A percentile compares a stretch with the other conserved stretches of the same genome.
These are phyloP conservation scores for Athelia sp. DNA, from an alignment of 1,284 basidiomycete genomes.

Conservation along the genomic window DNA sequence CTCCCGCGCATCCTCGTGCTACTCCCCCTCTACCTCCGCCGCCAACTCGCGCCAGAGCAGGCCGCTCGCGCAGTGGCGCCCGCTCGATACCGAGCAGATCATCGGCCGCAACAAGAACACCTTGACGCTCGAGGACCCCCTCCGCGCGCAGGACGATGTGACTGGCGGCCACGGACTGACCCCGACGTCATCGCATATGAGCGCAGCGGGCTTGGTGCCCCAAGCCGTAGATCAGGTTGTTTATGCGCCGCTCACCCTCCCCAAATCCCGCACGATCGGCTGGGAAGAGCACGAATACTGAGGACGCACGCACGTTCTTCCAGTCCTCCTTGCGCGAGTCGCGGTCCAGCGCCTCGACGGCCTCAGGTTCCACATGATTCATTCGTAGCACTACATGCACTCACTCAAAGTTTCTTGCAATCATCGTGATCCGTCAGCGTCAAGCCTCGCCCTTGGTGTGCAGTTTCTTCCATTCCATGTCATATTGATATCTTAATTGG, in stretches of 20 bases:
- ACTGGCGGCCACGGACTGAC: conserved; percentile 12
- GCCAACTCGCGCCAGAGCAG: conserved; percentile 8
- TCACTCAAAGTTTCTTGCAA: too few species aligned
- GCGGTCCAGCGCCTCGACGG: background rate
- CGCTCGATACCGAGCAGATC: conserved; percentile 10
- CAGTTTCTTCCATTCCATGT: too few species aligned
- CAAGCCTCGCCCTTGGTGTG: too few species aligned
- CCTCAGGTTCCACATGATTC: too few species aligned
- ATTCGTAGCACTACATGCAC: too few species aligned
- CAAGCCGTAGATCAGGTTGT: conserved; percentile 18
- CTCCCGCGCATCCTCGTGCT: conserved; percentile 9
- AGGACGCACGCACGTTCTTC: conserved; percentile 42
- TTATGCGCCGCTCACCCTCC: conserved; percentile 22
- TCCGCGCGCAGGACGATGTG: conserved; percentile 13
- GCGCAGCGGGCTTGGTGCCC: conserved; percentile 24
- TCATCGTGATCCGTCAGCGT: too few species aligned
- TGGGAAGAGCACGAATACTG: conserved; percentile 22
- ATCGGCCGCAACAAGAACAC: conserved; percentile 18
- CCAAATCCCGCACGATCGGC: conserved; percentile 27
- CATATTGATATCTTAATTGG: too few species aligned
- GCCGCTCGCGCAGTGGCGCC: background rate
- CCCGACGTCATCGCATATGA: conserved; percentile 18
- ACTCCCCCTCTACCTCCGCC: conserved; percentile 11
- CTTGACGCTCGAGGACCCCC: conserved; percentile 9
- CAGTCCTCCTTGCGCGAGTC: conserved; percentile 33